Conservation (phyloP, 148 eudicot species). For the Linanthus parryae region DNA sequence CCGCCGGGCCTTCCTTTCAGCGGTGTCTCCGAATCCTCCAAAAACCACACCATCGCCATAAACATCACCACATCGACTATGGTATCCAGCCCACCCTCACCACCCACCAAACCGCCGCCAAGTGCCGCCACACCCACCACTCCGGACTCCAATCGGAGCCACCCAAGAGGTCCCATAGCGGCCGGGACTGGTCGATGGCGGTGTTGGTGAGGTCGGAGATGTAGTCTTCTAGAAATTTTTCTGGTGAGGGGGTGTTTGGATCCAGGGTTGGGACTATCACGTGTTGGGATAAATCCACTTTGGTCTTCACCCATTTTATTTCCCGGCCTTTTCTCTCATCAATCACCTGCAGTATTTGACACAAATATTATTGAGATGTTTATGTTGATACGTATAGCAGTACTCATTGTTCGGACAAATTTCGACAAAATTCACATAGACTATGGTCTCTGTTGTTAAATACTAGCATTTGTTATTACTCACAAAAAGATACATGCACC, state of each 20-base stretch:
- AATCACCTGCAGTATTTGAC: slow-evolving; percentile 31
- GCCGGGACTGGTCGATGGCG: slow-evolving; percentile 15
- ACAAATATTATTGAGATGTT: too few species aligned
- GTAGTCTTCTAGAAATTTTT: slow-evolving; percentile 28
- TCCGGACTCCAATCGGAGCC: neutral
- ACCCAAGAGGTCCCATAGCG: slow-evolving; percentile 25
- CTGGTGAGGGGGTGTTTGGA: slow-evolving; percentile 10
- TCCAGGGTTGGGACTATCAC: slow-evolving; percentile 12
- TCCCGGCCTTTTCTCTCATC: slow-evolving; percentile 30
- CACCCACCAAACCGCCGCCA: slow-evolving; percentile 4
- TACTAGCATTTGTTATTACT: too few species aligned
- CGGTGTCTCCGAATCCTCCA: slow-evolving; percentile 21
- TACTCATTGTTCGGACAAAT: too few species aligned
- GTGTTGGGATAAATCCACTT: slow-evolving; percentile 18
- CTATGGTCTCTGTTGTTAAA: too few species aligned
- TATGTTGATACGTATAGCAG: too few species aligned
- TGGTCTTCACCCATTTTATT: slow-evolving; percentile 21
- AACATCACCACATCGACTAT: slow-evolving; percentile 14
- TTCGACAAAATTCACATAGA: too few species aligned
- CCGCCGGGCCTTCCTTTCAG: slow-evolving; percentile 18
- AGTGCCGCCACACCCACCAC: neutral
- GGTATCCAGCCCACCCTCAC: slow-evolving; percentile 20
- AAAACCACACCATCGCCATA: slow-evolving; percentile 17
- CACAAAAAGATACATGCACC: too few species aligned
- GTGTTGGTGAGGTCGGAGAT: slow-evolving; percentile 21